Evolutionary conservation across 345 rosid species (phyloP), one percentile per base, ranked within the genome.

Genomic region (Salix koriyanagi): DNA sequence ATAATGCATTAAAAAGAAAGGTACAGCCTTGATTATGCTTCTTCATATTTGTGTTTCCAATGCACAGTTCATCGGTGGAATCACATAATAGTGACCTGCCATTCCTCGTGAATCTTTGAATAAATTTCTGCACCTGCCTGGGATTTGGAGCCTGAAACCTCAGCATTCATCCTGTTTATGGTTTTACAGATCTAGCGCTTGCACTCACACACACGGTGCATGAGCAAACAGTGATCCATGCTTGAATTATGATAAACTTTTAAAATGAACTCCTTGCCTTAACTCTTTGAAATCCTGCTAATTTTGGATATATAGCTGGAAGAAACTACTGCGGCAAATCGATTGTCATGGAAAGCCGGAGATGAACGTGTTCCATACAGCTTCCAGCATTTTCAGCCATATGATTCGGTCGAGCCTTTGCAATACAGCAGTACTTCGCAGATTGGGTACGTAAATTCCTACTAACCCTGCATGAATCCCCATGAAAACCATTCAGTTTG

Each of bases 1-100:
- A 84, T 71, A 70, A 65, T 26, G 61, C 50, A 25, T 79, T 84
- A 61, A 84, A 64, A 65, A 73, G n/a, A 52, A 84, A 76, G 83
- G 84, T 84, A 75, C 3, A 3, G 9, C 8, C 28, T 52, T 41
- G 7, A 19, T 1, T 12, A 28, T 7, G 23, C 44, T 44, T 26
- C 44, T 44, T 26, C 30, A 16, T 16, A 8, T 70, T 5, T 12
- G 5, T 34, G 67, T 12, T 46, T 15, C 18, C 13, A 46, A 46
- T 3, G 16, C 50, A 46, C 18, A 13, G 16, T 46, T 46, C 3
- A 46, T 46, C 13, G 15, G 50, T 46, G 16, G 16, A 46, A 46
- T 3, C 50, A 13, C 15, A 46, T 46, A 14, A 12, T 46, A 2
- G 18, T 13, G 18, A 46, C 16, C 18, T 46, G 16, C 50, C 50